Evolutionary conservation across 78 protist species (phyloP).

Genomic region (Monocercomonoides exilis): DNA sequence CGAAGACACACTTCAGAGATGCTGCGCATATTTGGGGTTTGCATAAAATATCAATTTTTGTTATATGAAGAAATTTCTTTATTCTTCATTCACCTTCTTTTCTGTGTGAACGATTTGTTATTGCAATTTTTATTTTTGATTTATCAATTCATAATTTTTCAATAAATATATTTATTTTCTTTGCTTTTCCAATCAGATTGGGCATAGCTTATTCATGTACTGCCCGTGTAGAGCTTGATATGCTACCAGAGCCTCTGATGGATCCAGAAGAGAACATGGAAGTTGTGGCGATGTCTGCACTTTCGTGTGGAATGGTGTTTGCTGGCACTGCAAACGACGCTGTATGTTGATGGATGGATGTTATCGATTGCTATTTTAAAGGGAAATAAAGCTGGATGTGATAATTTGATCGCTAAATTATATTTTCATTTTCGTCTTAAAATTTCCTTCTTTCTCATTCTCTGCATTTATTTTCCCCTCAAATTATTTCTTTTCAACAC

Average conservation of each 20-base stretch:
- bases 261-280: constrained; percentile 60
- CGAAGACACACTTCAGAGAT: background rate
- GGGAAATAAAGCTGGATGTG: too few species aligned
- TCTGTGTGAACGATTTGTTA: background rate
- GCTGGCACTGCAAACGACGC: constrained; percentile 70
- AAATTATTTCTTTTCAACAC: too few species aligned
- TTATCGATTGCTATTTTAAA: too few species aligned
- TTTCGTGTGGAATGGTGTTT: constrained; percentile 73
- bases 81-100: background rate
- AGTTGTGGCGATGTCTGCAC: constrained; percentile 57
- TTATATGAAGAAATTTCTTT: background rate
- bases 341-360: background rate
- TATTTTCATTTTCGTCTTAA: too few species aligned
- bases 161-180: background rate
- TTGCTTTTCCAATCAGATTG: constrained; percentile 25
- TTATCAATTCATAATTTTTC: background rate
- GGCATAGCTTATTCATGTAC: constrained; percentile 52
- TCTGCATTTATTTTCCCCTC: too few species aligned
- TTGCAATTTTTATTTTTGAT: background rate
- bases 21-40: background rate
- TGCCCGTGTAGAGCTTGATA: constrained; percentile 21
- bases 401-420: too few species aligned
- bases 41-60: background rate
- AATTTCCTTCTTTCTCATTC: too few species aligned
- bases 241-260: constrained; percentile 21